Percentiles rank a stretch among this genome's conserved stretches.
These are phyloP conservation scores for Fusarium zealandicum DNA, from an alignment of 2,329 filamentous ascomycete genomes.

Conservation along the genomic window DNA sequence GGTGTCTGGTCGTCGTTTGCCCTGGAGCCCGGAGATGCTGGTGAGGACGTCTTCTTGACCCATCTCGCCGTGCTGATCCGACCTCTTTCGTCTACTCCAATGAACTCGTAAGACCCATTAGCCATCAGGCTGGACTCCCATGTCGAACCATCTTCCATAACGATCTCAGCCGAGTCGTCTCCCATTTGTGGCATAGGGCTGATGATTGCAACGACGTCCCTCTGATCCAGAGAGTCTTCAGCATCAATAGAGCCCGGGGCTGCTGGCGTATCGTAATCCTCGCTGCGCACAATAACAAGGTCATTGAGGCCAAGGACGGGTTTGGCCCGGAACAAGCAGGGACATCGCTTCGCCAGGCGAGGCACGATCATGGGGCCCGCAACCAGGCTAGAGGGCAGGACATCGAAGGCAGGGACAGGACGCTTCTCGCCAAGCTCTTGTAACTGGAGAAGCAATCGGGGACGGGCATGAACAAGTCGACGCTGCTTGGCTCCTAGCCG, in stretches of 20 bases:
- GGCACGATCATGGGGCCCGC: slow-evolving; percentile 64
- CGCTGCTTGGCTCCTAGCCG: slow-evolving; percentile 66
- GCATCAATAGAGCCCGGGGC: slow-evolving; percentile 48
- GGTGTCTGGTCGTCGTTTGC: slow-evolving; percentile 33
- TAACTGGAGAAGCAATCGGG: slow-evolving; percentile 74
- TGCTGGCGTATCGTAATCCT: slow-evolving; percentile 62
- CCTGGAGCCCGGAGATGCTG: slow-evolving; percentile 25
- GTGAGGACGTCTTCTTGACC: slow-evolving; percentile 59
- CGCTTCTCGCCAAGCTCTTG: slow-evolving; percentile 70
- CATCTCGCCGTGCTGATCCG: slow-evolving; percentile 69
- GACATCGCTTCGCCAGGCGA: slow-evolving; percentile 65
- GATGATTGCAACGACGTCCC: slow-evolving; percentile 71
- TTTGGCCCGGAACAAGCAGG: slow-evolving; percentile 68
- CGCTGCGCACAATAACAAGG: slow-evolving; percentile 73
- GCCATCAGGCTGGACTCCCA: slow-evolving; percentile 63
- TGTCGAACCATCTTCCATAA: slow-evolving; percentile 67
- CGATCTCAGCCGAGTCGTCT: slow-evolving; percentile 68
- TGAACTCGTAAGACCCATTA: slow-evolving; percentile 72
- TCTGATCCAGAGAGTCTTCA: slow-evolving; percentile 55
- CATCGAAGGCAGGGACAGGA: slow-evolving; percentile 73
- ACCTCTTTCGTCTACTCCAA: slow-evolving; percentile 64
- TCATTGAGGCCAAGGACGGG: slow-evolving; percentile 72
- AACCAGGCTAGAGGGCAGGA: slow-evolving; percentile 72
- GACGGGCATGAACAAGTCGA: slow-evolving; percentile 70
- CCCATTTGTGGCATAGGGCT: slow-evolving; percentile 61